phyloP scores from a whole-genome alignment of 2,329 filamentous ascomycete species.

The Ophiocordyceps sinensis region DNA sequence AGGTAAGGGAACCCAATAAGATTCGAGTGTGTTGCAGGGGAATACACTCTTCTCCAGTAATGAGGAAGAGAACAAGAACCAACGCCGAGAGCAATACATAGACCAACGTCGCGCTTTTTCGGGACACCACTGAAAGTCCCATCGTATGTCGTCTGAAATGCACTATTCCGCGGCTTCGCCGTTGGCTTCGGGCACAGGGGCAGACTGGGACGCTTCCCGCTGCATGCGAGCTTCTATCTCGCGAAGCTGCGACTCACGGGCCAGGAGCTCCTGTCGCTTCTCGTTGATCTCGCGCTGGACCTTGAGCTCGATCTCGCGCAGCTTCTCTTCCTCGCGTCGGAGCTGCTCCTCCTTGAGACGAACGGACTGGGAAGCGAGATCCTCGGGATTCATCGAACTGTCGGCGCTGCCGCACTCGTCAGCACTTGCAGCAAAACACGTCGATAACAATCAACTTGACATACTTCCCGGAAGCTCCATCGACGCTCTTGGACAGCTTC shows the following conservation, averaged over 20 bases:
- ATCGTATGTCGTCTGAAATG: slow-evolving; percentile 12
- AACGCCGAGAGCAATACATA: slow-evolving; percentile 34
- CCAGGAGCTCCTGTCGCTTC: slow-evolving; percentile 96
- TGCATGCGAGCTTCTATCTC: slow-evolving; percentile 98
- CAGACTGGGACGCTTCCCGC: slow-evolving; percentile 50
- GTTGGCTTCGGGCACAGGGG: slow-evolving; percentile 34
- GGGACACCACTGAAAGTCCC: slow-evolving; percentile 17
- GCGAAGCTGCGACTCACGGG: slow-evolving; percentile 93
- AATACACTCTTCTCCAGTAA: slow-evolving; percentile 29
- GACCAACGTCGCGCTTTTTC: slow-evolving; percentile 26
- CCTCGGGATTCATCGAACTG: slow-evolving; percentile 87
- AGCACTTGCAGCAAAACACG: slow-evolving; percentile 7
- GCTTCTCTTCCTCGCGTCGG: slow-evolving; percentile 97
- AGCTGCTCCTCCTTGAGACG: slow-evolving; percentile 99
- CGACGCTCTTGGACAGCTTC: slow-evolving; percentile 99
- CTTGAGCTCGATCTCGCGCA: slow-evolving; percentile 98
- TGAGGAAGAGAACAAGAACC: slow-evolving; percentile 23
- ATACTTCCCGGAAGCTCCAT: slow-evolving; percentile 76
- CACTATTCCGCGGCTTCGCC: slow-evolving; percentile 38
- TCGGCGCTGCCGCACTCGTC: slow-evolving; percentile 38
- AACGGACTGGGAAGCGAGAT: slow-evolving; percentile 90
- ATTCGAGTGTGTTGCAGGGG: slow-evolving; percentile 24
- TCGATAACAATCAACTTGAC: slow-evolving; percentile 24
- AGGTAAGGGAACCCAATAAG: slow-evolving; percentile 10
- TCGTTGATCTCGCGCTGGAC: slow-evolving; percentile 99